Base-by-base conservation (phyloP, 1,284 basidiomycete species). In the Pseudozyma hubeiensis region DNA sequence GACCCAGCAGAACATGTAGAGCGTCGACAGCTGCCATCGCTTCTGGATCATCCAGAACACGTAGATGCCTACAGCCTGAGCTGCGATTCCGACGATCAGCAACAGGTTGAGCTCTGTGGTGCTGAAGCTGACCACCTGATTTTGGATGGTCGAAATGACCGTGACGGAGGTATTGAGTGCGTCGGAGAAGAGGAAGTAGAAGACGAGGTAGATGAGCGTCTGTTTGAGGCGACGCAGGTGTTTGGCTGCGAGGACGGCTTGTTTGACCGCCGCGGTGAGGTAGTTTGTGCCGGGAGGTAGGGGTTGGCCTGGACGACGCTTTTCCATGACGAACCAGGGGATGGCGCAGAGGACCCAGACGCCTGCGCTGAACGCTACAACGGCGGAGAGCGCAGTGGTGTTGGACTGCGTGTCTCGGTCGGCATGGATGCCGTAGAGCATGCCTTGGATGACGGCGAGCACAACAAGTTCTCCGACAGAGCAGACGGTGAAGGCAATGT, bases 131-230 rank as follows among this genome's bases (percentile, higher is more conserved):
- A 90, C 92, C 79, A 91, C 90, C 80, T 91, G 87, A 80, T 93
- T 93, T 80, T 93, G 92, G 70, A 93, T 90, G 89, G 59, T 93
- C 0, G 87, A 86, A 10, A 93, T 87, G 8, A 93, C 87, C 0
- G 91, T 92, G 13, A 90, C 92, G 90, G 93, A 89, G 90, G 93
- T 53, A 91, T 90, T 61, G 90, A 93, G 30, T 86, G 87, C 35
- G 91, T 92, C 53, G 90, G 90, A 91, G 89, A 94, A 80, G 91
- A 93, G 1, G 86, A 88, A 82, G 90, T 92, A 65, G 87, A 90
- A 67, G 88, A 91, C 76, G 16, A 77, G 35, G 77, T 92, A 92
- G 46, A 91, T 59, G 7, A 64, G 45, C 4, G 73, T 65, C 13
- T 62, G 61, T 1, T 53, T 55, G 4, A 67, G 58, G 7, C 57